Conservation (phyloP, 257 asterid species). For the Marsdenia floribunda region DNA sequence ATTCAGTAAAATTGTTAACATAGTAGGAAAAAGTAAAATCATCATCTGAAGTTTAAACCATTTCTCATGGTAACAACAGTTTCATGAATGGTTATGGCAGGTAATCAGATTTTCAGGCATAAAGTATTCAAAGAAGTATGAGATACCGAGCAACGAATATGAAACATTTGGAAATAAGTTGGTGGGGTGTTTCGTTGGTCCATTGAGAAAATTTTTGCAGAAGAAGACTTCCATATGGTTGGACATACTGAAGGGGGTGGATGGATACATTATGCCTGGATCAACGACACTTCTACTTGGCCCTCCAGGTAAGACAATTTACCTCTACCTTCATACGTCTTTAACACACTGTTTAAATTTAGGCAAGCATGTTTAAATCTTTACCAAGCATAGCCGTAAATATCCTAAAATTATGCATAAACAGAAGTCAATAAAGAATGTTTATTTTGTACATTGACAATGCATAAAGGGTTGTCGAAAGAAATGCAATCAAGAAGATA, state of each 20-base stretch:
- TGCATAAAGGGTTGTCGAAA: background rate
- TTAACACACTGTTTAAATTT: too few relatives aligned
- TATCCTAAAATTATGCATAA: background rate
- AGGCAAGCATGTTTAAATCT: background rate
- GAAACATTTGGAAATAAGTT: slow-evolving; percentile 15
- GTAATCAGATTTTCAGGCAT: slow-evolving; percentile 11
- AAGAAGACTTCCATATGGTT: background rate
- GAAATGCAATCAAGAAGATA: background rate
- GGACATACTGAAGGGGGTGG: slow-evolving; percentile 11
- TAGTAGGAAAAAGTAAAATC: background rate
- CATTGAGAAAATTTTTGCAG: slow-evolving; percentile 5
- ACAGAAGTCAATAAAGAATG: too few relatives aligned
- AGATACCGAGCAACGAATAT: slow-evolving; percentile 6
- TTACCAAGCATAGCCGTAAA: background rate
- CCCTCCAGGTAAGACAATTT: slow-evolving; percentile 10
- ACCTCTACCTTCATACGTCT: background rate
- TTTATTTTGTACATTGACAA: background rate
- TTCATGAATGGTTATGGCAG: background rate
- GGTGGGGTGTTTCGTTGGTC: slow-evolving; percentile 4
- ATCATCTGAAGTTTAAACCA: background rate
- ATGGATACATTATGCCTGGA: slow-evolving; percentile 17
- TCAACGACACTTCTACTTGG: slow-evolving; percentile 16
- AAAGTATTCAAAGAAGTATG: slow-evolving; percentile 6
- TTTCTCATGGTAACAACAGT: background rate
- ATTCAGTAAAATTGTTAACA: background rate